A percentile compares a stretch with the other conserved stretches of the same genome.
Conservation (phyloP, 345 rosid species). For the Mangifera indica region DNA sequence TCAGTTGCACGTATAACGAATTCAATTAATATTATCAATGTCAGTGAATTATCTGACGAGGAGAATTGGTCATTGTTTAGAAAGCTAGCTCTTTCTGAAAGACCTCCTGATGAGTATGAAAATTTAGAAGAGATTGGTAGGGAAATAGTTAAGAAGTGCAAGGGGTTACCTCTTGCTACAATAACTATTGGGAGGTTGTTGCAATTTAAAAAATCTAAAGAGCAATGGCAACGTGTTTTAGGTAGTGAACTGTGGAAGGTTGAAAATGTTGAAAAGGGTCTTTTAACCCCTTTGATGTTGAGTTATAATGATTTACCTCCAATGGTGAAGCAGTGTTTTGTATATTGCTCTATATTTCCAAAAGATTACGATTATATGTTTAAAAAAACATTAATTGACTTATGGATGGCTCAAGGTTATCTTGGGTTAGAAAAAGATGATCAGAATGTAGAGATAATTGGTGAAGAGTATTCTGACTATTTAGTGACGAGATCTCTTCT, state of each 20-base stretch:
- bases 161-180: too few relatives aligned
- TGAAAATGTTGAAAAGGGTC: neutral
- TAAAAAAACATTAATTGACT: neutral
- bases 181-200: constrained; percentile 23
- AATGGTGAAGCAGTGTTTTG: neutral
- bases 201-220: constrained; percentile 9
- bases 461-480: too few relatives aligned
- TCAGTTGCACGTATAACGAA: neutral
- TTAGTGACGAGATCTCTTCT: too few relatives aligned
- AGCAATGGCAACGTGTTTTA: constrained; percentile 9
- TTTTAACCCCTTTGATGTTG: constrained; percentile 3
- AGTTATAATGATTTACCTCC: constrained; percentile 1
- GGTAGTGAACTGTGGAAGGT: constrained; percentile 20
- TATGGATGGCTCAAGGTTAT: too few relatives aligned
- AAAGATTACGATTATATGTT: neutral
- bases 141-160: too few relatives aligned
- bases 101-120: too few relatives aligned
- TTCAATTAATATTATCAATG: neutral
- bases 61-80: constrained; percentile 23
- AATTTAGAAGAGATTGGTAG: too few relatives aligned
- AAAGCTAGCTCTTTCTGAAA: too few relatives aligned
- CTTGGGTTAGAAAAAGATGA: too few relatives aligned
- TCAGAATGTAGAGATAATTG: too few relatives aligned
- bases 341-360: constrained; percentile 21
- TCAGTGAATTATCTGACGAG: constrained; percentile 1